Base-by-base conservation (phyloP, 2,329 filamentous ascomycete genomes). In the Aspergillus aculeatinus region DNA sequence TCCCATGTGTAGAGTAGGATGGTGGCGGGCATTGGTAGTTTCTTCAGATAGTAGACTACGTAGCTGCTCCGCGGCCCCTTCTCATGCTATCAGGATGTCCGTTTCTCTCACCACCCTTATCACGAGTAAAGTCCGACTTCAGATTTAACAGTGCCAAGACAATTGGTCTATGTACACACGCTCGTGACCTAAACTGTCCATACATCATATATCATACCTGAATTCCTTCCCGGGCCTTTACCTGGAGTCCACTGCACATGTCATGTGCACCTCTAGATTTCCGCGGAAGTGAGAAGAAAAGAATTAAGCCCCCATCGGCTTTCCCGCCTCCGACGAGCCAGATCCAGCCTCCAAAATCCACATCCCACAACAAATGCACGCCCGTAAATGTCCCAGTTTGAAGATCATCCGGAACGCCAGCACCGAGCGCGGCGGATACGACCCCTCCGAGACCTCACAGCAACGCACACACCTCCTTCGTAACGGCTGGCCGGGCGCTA, bases 401-500 rank as follows among this genome's bases (percentile, higher is more conserved):
- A 69, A 68, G 57, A 77, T 69, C 73, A 78, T 71, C 27, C 71
- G 71, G 51, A 76, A 76, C 52, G 71, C 72, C 10, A 71, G 60
- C 12, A 72, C 48, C 9, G 76, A 73, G 19, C 75, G 73, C 0
- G 73, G 73, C 16, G 76, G 66, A n/a, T 69, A 70, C 25, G 83
- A 75, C 63, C 89, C 86, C 67, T 88, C 87, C 80, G 89, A 89
- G n/a, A 89, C 80, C 52, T 84, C 80, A 49, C 85, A 81, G 71
- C 88, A 90, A 44, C 88, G 79, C 21, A 84, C 83, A 68, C 84
- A 87, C 47, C 80, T 76, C 56, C 82, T 76, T 74, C 79, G 63
- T 23, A 66, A 48, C 3, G 59, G 52, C 39, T 44, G 39, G 16
- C 39, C 39, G 1, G 5, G n/a, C 39, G 39, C 39, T 5, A 19